These are phyloP conservation scores for Phytophthora boehmeriae DNA, from an alignment of 352 stramenopile species.

Conservation along the genomic window DNA sequence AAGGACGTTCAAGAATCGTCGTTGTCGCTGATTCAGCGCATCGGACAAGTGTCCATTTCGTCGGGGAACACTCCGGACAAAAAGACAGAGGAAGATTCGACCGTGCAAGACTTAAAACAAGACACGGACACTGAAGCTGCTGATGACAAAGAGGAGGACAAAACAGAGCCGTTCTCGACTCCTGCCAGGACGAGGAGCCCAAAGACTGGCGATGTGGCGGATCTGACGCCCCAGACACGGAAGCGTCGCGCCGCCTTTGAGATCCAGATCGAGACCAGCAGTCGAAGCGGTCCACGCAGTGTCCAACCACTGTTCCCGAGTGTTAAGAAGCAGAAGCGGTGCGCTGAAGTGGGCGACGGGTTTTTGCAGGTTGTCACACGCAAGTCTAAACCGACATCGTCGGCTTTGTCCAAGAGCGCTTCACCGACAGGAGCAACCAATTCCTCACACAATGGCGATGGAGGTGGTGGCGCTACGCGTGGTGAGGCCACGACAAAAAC, in stretches of 20 bases:
- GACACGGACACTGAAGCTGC: slow-evolving; percentile 24
- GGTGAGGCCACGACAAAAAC: slow-evolving; percentile 36
- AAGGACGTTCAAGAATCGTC: slow-evolving; percentile 42
- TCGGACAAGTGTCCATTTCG: slow-evolving; percentile 82
- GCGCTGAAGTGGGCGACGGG: slow-evolving; percentile 42
- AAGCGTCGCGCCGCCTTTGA: slow-evolving; percentile 37
- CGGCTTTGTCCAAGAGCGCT: slow-evolving; percentile 14
- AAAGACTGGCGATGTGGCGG: slow-evolving; percentile 22
- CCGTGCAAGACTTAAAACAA: slow-evolving; percentile 13
- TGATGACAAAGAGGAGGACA: slow-evolving; percentile 10
- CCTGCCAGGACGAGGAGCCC: slow-evolving; percentile 27
- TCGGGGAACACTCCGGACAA: slow-evolving; percentile 23
- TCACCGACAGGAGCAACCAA: slow-evolving; percentile 16
- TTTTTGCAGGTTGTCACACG: slow-evolving; percentile 45
- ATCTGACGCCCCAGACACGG: slow-evolving; percentile 40
- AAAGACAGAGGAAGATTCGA: slow-evolving; percentile 5
- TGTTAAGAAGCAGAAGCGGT: slow-evolving; percentile 63
- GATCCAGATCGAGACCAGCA: slow-evolving; percentile 20
- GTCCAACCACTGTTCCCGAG: slow-evolving; percentile 48
- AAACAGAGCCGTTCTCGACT: slow-evolving; percentile 17
- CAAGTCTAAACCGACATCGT: slow-evolving; percentile 39
- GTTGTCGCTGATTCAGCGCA: slow-evolving; percentile 74
- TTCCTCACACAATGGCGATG: slow-evolving; percentile 14
- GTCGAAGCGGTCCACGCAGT: slow-evolving; percentile 19
- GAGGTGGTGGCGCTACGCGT: slow-evolving; percentile 17